Conservation (phyloP, 495 filamentous ascomycete species). For the Sporormia fimetaria region DNA sequence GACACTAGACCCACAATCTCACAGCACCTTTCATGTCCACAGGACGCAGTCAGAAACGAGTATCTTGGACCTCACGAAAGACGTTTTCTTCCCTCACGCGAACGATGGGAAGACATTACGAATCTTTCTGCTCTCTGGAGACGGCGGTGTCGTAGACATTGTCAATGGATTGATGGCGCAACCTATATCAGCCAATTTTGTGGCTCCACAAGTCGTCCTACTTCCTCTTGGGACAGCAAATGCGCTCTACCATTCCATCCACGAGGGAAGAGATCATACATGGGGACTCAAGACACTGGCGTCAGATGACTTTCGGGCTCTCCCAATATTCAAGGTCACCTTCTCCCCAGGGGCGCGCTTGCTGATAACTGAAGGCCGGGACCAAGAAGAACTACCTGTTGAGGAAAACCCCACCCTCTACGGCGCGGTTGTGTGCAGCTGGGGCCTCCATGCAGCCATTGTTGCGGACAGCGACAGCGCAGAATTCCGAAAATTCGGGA, state of each 20-base stretch:
- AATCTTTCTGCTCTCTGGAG: constrained; percentile 69
- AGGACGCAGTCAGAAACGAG: constrained; percentile 47
- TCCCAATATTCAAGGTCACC: constrained; percentile 35
- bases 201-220: constrained; percentile 49
- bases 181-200: constrained; percentile 19
- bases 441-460: constrained; percentile 76
- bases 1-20: constrained; percentile 31
- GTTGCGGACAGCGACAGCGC: constrained; percentile 80
- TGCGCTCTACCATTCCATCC: constrained; percentile 64
- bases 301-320: constrained; percentile 18
- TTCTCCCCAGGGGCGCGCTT: constrained; percentile 56
- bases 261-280: constrained; percentile 34
- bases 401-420: constrained; percentile 28
- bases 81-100: constrained; percentile 39
- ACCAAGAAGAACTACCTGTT: constrained; percentile 26
- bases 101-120: constrained; percentile 41
- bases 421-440: constrained; percentile 76
- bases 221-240: constrained; percentile 82
- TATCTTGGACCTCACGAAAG: constrained; percentile 48
- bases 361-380: constrained; percentile 39
- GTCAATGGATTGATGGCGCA: constrained; percentile 50
- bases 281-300: constrained; percentile 45
- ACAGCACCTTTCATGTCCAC: constrained; percentile 40
- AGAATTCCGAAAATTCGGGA: constrained; percentile 62
- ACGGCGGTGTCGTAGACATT: constrained; percentile 71